phyloP scores from a whole-genome alignment of 23 red algal species.

The Rhodosorus marinus region DNA sequence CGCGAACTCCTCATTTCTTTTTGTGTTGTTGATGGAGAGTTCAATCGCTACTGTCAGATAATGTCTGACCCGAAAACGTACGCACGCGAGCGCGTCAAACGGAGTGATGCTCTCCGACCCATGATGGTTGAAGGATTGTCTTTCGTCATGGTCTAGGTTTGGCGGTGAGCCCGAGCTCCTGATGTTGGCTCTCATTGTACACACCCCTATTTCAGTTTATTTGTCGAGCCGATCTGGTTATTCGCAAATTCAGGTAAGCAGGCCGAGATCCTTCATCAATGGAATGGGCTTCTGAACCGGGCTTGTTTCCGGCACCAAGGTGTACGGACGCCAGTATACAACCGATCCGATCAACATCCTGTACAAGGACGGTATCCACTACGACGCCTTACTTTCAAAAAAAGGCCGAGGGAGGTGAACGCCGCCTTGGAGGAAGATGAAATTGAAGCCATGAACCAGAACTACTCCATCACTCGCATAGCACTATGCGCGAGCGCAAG shows the following conservation, averaged over 20 bases:
- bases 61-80: conserved; percentile 39
- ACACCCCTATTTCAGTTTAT: conserved; percentile 72
- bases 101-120: not conserved
- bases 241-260: conserved; percentile 81
- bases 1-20: conserved; percentile 38
- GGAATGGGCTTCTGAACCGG: too few species aligned
- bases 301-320: too few species aligned
- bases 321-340: conserved; percentile 66
- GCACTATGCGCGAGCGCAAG: too few species aligned
- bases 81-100: not conserved
- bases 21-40: conserved; percentile 48
- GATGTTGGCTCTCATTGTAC: conserved; percentile 49
- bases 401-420: too few species aligned
- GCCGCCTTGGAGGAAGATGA: too few species aligned
- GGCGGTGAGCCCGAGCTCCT: conserved; percentile 84
- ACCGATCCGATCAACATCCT: conserved; percentile 38
- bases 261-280: too few species aligned
- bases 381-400: conserved; percentile 17
- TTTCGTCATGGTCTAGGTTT: not conserved
- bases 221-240: conserved; percentile 8
- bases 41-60: conserved; percentile 14
- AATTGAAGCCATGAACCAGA: too few species aligned
- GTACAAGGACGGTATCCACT: conserved; percentile 73
- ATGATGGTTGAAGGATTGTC: not conserved
- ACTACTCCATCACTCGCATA: too few species aligned